These are phyloP conservation scores for Tilletia indica DNA, from an alignment of 1,284 basidiomycete genomes.

Conservation along the genomic window DNA sequence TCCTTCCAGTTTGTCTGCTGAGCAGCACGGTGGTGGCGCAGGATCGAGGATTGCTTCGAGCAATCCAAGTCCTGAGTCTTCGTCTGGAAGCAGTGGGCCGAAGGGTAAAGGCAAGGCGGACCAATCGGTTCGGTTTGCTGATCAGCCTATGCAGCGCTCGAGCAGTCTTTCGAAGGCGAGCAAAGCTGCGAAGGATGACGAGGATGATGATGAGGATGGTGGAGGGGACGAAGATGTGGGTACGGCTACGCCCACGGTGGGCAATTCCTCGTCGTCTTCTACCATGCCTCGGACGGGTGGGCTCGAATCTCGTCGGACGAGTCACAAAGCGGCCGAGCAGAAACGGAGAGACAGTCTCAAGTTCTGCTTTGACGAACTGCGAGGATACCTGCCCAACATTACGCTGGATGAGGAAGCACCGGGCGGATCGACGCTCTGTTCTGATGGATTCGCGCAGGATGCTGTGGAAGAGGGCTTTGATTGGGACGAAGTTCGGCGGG, in stretches of 20 bases:
- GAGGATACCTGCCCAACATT: slow-evolving; percentile 70
- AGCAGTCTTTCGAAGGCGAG: slow-evolving; percentile 7
- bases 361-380: slow-evolving; percentile 90
- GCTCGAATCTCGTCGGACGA: slow-evolving; percentile 70
- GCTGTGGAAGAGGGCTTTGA: slow-evolving; percentile 45
- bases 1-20: background rate
- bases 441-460: slow-evolving; percentile 48
- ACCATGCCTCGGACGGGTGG: slow-evolving; percentile 29
- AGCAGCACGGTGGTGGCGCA: background rate
- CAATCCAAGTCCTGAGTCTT: slow-evolving; percentile 3
- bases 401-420: slow-evolving; percentile 50
- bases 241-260: slow-evolving; percentile 30
- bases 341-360: slow-evolving; percentile 94
- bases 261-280: slow-evolving; percentile 41
- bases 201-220: background rate
- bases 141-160: background rate
- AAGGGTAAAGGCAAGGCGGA: slow-evolving; percentile 16
- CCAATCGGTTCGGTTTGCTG: slow-evolving; percentile 9
- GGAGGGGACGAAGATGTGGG: background rate
- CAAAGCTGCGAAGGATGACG: background rate
- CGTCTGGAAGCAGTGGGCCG: slow-evolving; percentile 13
- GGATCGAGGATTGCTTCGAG: too few relatives aligned
- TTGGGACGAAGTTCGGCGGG: slow-evolving; percentile 24
- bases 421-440: slow-evolving; percentile 48
- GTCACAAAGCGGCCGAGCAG: slow-evolving; percentile 96